Base-by-base conservation (phyloP, 2,329 filamentous ascomycete genomes). In the Blumeria graminis region DNA sequence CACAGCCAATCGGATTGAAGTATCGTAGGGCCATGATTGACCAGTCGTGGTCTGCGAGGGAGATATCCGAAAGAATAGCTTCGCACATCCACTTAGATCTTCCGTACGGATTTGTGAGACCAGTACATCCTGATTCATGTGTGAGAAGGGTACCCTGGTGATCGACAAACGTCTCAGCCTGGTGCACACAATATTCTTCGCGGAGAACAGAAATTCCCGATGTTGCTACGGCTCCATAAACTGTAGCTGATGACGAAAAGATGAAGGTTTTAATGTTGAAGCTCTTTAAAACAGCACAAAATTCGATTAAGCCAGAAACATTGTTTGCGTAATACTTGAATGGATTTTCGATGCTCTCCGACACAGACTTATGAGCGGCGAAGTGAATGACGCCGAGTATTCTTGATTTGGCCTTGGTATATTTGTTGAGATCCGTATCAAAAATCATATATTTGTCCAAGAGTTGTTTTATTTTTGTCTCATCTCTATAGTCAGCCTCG, bases 361-460 rank as follows among this genome's bases (percentile, higher is more conserved):
- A 61, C 6, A 65, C 64, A 3, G 64, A 60, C 51, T 83, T 83
- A 70, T 77, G 76, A 0, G 80, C 80, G 13, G 80, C 80, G 61
- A 83, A 83, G 63, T 84, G 80, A 57, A 84, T 81, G n/a, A 83
- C 78, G 0, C 78, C 79, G 0, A 70, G 69, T 59, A 82, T 80
- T 34, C 69, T 71, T 8, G 63, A 64, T 28, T 32, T 41, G 33
- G 28, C 7, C 34, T 5, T 33, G 10, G 16, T 32, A 22, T 28
- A 7, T 14, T 22, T 38, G 4, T 18, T 35, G 32, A 16, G 5
- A 9, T 34, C 39, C 1, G 57, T 46, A 14, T 58, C 56, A 14
- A 57, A 41, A 11, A 39, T 55, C 14, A 38, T 53, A 28, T 56
- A 59, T 3, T 45, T 58, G 32, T 56, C 22, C 7, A 60, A 56